Conservation (phyloP, 352 stramenopile genomes). For the Globisporangium viniferum region DNA sequence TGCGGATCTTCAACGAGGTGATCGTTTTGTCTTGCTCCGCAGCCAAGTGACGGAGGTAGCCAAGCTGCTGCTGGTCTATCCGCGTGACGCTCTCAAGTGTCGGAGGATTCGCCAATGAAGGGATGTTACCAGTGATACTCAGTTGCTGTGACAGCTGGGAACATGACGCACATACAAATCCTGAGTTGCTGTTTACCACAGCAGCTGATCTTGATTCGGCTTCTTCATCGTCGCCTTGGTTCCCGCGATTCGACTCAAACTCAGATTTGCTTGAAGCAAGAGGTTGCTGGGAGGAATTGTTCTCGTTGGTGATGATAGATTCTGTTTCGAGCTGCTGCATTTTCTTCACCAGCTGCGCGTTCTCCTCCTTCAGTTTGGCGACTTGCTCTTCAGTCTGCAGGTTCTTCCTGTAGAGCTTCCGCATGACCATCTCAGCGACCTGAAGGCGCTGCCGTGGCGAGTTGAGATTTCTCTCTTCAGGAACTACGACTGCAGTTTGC, state of each 20-base stretch:
- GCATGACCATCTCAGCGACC: constrained; percentile 57
- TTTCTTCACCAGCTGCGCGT: constrained; percentile 18
- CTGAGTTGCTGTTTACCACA: neutral
- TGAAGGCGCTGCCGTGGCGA: constrained; percentile 45
- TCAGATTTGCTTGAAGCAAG: neutral
- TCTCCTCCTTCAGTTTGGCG: constrained; percentile 23
- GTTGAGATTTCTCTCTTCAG: constrained; percentile 20
- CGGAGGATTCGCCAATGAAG: constrained; percentile 12
- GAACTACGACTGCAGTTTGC: neutral
- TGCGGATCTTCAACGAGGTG: constrained; percentile 33
- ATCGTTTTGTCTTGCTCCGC: constrained; percentile 55
- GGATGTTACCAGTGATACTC: neutral
- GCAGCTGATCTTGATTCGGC: neutral
- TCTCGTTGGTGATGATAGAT: constrained; percentile 4
- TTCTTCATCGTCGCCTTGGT: constrained; percentile 7
- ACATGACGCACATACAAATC: constrained; percentile 3
- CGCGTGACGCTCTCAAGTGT: constrained; percentile 27
- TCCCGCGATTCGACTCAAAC: neutral
- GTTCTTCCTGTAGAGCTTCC: constrained; percentile 58
- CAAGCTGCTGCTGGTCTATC: constrained; percentile 44
- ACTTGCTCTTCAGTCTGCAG: constrained; percentile 35
- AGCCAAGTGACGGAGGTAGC: constrained; percentile 42
- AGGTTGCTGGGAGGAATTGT: neutral
- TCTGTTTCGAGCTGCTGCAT: constrained; percentile 14
- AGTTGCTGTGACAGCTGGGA: neutral